Base-by-base conservation (phyloP, 2,329 filamentous ascomycete genomes). In the Colletotrichum lindemuthianum region DNA sequence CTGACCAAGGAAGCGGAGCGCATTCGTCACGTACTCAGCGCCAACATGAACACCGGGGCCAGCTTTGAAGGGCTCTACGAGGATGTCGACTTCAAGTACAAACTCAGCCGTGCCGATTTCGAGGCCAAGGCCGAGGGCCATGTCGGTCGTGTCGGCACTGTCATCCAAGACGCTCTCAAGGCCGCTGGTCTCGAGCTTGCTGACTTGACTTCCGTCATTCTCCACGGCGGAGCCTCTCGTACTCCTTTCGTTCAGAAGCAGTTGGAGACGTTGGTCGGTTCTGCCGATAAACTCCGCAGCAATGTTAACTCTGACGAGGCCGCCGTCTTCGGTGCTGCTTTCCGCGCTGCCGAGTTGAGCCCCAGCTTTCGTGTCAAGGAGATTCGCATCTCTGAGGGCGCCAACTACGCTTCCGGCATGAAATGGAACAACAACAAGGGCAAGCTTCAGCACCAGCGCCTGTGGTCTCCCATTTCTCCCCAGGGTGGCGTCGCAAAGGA, bases 261-360 rank as follows among this genome's bases (percentile, higher is more conserved):
- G 71, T 87, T 99, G 13, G 93, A 97, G 79, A 87, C 88, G 67
- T 78, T 92, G 47, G 86, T 89, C 54, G 91, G 92, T 41, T 86
- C 85, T 15, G 78, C 88, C 8, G 88, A 91, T 55, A 97, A 97
- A 82, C 84, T 99, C 65, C 90, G 93, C 69, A 91, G 90, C 73
- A 99, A 96, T 72, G 96, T 99, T 74, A 99, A 99, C 80, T 92
- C 95, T 10, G 96, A 99, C 72, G 96, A 99, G 79, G 91, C 96
- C 32, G 96, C 96, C 54, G 96, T 97, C 9, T 97, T 98, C 76
- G 96, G 96, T 71, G 95, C 96, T 59, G 94, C 91, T 34, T 98
- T 99, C 84, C 92, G 94, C 74, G 96, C 92, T 54, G 96, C 96
- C 56, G 89, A 92, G 70, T 85, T 99, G 63, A 97, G 93, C 79